These are phyloP conservation scores for Fusarium sp. DNA, from an alignment of 2,329 filamentous ascomycete species.

Conservation along the genomic window DNA sequence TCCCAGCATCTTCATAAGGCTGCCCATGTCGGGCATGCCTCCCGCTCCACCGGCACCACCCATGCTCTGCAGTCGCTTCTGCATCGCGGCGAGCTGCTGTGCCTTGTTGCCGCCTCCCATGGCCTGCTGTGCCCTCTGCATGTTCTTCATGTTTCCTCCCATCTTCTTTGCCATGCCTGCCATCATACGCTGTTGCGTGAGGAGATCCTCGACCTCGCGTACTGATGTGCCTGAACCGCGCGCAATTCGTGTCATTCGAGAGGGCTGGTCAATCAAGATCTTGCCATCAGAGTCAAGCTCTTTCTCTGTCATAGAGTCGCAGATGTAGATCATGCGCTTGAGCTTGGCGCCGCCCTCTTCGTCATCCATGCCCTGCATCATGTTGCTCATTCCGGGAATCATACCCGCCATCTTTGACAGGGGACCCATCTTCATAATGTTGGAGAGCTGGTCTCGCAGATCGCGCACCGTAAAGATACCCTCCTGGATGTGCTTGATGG, in stretches of 20 bases:
- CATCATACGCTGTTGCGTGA: conserved; percentile 99
- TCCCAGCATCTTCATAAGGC: conserved; percentile 92
- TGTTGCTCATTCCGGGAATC: conserved; percentile 94
- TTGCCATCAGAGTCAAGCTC: conserved; percentile 97
- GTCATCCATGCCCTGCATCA: conserved; percentile 98
- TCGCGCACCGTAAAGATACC: conserved; percentile 97
- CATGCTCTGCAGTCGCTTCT: conserved; percentile 95
- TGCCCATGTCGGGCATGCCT: conserved; percentile 86
- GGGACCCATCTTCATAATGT: conserved; percentile 99
- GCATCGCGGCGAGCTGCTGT: conserved; percentile 96
- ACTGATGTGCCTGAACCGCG: conserved; percentile 92
- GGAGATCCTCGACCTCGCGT: conserved; percentile 91
- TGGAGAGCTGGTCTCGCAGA: conserved; percentile 92
- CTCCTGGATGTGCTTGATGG: conserved; percentile 98
- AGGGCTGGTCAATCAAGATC: conserved; percentile 92
- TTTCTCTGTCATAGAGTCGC: conserved; percentile 97
- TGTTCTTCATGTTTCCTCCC: conserved; percentile 97
- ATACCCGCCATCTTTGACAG: conserved; percentile 98
- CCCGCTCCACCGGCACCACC: conserved; percentile 79
- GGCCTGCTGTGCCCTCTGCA: conserved; percentile 92
- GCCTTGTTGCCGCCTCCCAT: conserved; percentile 93
- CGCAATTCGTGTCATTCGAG: conserved; percentile 92
- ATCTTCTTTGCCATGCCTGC: conserved; percentile 99
- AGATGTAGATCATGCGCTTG: conserved; percentile 99
- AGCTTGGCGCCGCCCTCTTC: conserved; percentile 95